Conservation (phyloP, 2,329 filamentous ascomycete species). For the Colletotrichum navitas region DNA sequence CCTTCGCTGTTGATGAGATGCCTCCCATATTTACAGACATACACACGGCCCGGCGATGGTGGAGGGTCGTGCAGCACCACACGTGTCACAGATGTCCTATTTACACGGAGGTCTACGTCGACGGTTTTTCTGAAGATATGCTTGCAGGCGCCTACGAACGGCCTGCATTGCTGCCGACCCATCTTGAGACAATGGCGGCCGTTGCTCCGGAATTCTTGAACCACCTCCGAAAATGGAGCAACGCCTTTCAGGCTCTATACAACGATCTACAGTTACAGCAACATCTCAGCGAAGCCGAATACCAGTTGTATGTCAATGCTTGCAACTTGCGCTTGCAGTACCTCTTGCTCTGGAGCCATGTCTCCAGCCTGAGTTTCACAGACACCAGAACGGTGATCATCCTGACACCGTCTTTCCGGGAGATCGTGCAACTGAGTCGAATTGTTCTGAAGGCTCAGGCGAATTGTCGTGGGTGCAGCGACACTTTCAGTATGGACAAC, state of each 20-base stretch:
- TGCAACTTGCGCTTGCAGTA: conserved; percentile 59
- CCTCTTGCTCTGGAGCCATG: conserved; percentile 55
- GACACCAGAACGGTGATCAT: conserved; percentile 51
- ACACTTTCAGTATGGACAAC: conserved; percentile 60
- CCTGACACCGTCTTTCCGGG: conserved; percentile 57
- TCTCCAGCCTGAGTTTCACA: conserved; percentile 53
- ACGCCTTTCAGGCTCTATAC: conserved; percentile 55
- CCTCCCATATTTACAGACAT: conserved; percentile 49
- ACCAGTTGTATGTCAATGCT: conserved; percentile 51
- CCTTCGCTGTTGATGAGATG: conserved; percentile 52
- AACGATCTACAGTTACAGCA: conserved; percentile 46
- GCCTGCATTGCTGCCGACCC: conserved; percentile 48
- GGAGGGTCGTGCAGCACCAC: conserved; percentile 54
- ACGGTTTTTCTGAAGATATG: conserved; percentile 46
- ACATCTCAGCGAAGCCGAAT: conserved; percentile 44
- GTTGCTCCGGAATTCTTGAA: conserved; percentile 54
- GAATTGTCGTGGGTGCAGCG: conserved; percentile 40
- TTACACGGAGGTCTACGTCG: conserved; percentile 45
- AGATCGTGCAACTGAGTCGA: conserved; percentile 55
- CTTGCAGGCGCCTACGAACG: conserved; percentile 48
- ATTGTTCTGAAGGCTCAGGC: conserved; percentile 49
- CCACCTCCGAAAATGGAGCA: conserved; percentile 56
- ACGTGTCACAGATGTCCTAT: conserved; percentile 54
- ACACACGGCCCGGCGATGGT: conserved; percentile 54
- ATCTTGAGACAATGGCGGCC: conserved; percentile 47